Evolutionary conservation across 2,329 filamentous ascomycete species (phyloP), one percentile per base, ranked within the genome.

Genomic region (Lachnellula hyalina): DNA sequence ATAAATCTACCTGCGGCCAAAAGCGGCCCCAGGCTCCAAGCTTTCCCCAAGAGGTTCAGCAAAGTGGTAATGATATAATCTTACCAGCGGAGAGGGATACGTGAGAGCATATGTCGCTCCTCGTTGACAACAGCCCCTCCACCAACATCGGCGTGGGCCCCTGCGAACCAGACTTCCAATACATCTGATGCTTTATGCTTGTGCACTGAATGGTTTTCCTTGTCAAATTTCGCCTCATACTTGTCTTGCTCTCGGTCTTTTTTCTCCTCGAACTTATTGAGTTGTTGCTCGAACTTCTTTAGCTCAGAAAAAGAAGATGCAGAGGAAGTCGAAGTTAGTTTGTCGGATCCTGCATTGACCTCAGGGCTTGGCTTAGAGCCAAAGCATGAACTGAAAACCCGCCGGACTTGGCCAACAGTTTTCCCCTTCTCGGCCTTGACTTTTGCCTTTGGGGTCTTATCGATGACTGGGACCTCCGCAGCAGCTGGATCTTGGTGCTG

Each of bases 111-210:
- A 53, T 76, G 74, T 2, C 73, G 68, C 41, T 65, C 66, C 35
- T 70, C 68, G 55, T 76, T 75, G 2, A 62, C 54, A 3, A 74
- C 71, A 2, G 74, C 73, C 3, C 75, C 74, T 2, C 73, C 74
- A n/a, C 74, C 74, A 8, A 76, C 67, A 60, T 77, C 74, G 3
- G 68, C 71, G 54, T 76, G 74, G 19, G 67, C 65, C 11, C 74
- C 74, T 1, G 69, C 62, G 55, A 76, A 76, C 74, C 73, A 75
- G 25, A 75, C 72, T 61, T 75, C 74, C 51, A 51, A 62, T 4
- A 61, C 81, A 60, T 86, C 80, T 53, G 70, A 72, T 35, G 63
- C 48, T 12, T 58, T 49, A 40, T 56, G 56, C 3, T 57, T 55
- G 17, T 60, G 58, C 47, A 49, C 49, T 8, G 51, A 42, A n/a